Percentiles rank a stretch among this genome's conserved stretches.
Evolutionary conservation across 495 filamentous ascomycete species (phyloP).

Genomic region (Chaetomium cochliodes): DNA sequence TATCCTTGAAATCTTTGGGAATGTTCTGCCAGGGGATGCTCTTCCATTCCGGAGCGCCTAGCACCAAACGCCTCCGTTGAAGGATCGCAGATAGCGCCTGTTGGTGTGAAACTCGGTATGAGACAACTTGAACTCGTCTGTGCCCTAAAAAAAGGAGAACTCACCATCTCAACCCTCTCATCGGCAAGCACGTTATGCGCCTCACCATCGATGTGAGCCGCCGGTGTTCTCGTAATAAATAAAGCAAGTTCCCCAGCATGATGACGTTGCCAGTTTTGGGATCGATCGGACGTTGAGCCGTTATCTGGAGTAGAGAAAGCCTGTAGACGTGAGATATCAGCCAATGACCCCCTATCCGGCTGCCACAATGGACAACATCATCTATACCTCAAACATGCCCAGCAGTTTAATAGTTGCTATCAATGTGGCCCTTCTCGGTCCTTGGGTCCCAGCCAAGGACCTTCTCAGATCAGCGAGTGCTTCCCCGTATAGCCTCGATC

Average conservation of each 20-base stretch:
- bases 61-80: slow-evolving; percentile 18
- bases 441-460: slow-evolving; percentile 2
- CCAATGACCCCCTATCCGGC: too few relatives aligned
- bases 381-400: slow-evolving; percentile 24
- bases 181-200: slow-evolving; percentile 25
- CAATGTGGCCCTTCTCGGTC: background rate
- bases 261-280: slow-evolving; percentile 21
- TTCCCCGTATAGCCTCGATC: slow-evolving; percentile 14
- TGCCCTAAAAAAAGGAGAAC: background rate
- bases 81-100: slow-evolving; percentile 25
- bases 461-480: slow-evolving; percentile 15
- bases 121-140: background rate
- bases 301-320: background rate
- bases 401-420: slow-evolving; percentile 24
- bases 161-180: slow-evolving; percentile 23
- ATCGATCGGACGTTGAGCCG: background rate
- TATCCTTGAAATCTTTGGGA: slow-evolving; percentile 28
- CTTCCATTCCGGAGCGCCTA: slow-evolving; percentile 31
- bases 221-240: slow-evolving; percentile 19
- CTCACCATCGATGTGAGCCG: slow-evolving; percentile 16
- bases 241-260: slow-evolving; percentile 23
- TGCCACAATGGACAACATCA: background rate
- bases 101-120: too few relatives aligned
- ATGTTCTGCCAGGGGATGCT: slow-evolving; percentile 29
- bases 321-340: background rate